These are phyloP conservation scores for Pneumocystis canis DNA, from an alignment of 1,139 yeast genomes.

Conservation along the genomic window DNA sequence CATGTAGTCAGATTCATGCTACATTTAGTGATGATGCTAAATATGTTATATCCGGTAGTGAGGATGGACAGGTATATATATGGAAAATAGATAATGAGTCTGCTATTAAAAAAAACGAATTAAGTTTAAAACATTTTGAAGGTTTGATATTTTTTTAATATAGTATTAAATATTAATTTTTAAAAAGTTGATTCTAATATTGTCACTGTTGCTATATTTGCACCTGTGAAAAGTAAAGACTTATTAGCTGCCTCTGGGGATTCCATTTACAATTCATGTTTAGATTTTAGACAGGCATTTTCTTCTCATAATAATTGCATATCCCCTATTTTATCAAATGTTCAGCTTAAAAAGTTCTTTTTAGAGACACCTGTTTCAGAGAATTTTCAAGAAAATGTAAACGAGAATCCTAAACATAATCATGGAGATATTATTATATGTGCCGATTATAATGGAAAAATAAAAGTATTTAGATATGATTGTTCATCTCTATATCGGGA, in stretches of 20 bases:
- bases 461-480: slow-evolving; percentile 70
- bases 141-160: neutral
- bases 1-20: slow-evolving; percentile 59
- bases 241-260: slow-evolving; percentile 62
- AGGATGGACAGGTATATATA: slow-evolving; percentile 72
- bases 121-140: neutral
- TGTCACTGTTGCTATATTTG: slow-evolving; percentile 65
- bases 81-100: slow-evolving; percentile 50
- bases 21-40: slow-evolving; percentile 53
- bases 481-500: slow-evolving; percentile 29
- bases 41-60: slow-evolving; percentile 68
- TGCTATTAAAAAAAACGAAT: slow-evolving; percentile 34
- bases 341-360: neutral
- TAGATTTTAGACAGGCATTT: slow-evolving; percentile 4
- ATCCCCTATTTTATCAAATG: neutral
- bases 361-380: neutral
- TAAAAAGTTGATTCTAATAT: slow-evolving; percentile 57
- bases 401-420: neutral
- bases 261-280: slow-evolving; percentile 43
- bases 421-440: slow-evolving; percentile 46
- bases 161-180: neutral
- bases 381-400: neutral
- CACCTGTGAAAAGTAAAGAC: slow-evolving; percentile 57
- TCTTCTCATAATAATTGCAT: slow-evolving; percentile 1
- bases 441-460: slow-evolving; percentile 58